phyloP scores from a whole-genome alignment of 2,329 filamentous ascomycete genomes.

The Aspergillus phoenicis region DNA sequence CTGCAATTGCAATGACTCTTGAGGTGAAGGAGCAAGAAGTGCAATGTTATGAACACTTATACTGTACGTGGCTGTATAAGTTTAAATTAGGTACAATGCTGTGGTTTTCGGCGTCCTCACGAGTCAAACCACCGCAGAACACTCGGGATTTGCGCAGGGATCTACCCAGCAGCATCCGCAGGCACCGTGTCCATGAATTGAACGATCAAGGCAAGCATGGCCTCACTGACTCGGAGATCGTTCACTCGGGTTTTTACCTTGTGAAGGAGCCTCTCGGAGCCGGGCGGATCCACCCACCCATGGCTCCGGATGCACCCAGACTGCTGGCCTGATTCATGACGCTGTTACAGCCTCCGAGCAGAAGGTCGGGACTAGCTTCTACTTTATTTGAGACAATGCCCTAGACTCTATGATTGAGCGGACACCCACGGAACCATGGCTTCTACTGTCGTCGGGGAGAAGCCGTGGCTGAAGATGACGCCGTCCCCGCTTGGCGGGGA shows the following conservation, averaged over 20 bases:
- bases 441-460: not conserved
- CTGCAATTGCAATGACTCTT: not conserved
- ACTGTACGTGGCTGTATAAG: not conserved
- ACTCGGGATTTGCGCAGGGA: constrained; percentile 1
- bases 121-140: not conserved
- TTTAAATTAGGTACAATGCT: not conserved
- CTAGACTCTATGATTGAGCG: not conserved
- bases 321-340: not conserved
- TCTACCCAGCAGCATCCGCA: not conserved
- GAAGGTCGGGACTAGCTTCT: not conserved
- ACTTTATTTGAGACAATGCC: constrained; percentile 5
- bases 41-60: constrained; percentile 4
- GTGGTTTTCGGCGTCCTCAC: not conserved
- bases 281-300: constrained; percentile 2
- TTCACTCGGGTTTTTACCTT: not conserved
- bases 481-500: not conserved
- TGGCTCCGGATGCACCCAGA: not conserved
- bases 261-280: not conserved
- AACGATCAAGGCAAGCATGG: not conserved
- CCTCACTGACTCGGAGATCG: not conserved
- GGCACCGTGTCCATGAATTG: not conserved
- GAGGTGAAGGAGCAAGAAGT: not conserved
- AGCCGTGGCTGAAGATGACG: not conserved
- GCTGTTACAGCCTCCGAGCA: not conserved
- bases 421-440: not conserved